Evolutionary conservation across 352 stramenopile species (phyloP), one percentile per base, ranked within the genome.

Genomic region (Aphanomyces invadans): DNA sequence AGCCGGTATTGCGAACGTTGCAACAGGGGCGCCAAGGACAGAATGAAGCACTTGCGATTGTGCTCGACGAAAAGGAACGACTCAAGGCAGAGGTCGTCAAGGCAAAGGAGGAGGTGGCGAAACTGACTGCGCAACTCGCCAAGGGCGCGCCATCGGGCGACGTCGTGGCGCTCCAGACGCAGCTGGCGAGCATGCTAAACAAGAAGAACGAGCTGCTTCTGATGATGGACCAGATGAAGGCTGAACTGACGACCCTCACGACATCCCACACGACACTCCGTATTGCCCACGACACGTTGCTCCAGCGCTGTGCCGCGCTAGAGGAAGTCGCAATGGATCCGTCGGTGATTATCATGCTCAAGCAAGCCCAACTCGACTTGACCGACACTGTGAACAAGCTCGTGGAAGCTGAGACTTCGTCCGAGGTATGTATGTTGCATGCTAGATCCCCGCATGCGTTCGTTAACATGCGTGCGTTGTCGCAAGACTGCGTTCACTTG

Each of bases 331-430:
- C 80, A 9, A 57, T 89, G 49, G 79, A 88, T 44, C 79, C 74
- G n/a, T 65, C 75, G 9, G 71, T 71, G 0, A 77, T 89, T 23
- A 69, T 74, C 4, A 65, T 88, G 61, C 70, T 91, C 15, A 75
- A 74, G 0, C 73, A 76, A 51, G 86, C 81, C 0, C 83, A 89
- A 59, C 75, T 86, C 46, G 80, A 81, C 1, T 76, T 91, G 25
- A 78, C 88, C 38, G 74, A 83, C 57, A 89, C 83, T 0, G 81
- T 89, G 46, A 79, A 74, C 28, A 71, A 78, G n/a, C 73, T 91
- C 2, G 70, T 89, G 4, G 79, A 88, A 59, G 76, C 83, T 1
- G 83, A 91, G 51, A 76, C 74, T 15, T 77, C 83, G 17, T 91
- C 83, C 9, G 83, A 91, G 62, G 62, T 69, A 36, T 39, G 33